These are phyloP conservation scores for Hyaloscypha variabilis DNA, from an alignment of 495 filamentous ascomycete species.

Conservation along the genomic window DNA sequence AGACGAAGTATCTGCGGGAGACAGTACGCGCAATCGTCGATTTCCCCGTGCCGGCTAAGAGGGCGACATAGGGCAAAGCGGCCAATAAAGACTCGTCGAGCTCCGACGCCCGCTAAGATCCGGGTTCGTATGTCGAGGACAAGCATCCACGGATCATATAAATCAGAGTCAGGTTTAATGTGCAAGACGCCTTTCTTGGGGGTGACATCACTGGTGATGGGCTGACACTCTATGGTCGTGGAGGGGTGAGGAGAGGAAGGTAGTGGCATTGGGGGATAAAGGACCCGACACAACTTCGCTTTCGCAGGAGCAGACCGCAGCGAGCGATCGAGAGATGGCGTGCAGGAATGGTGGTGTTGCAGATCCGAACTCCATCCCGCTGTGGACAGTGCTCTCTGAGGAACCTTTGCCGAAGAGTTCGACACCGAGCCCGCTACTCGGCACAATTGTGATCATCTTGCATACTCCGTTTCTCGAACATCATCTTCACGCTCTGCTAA, in stretches of 20 bases:
- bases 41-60: too few species aligned
- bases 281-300: slow-evolving; percentile 25
- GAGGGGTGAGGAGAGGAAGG: too few species aligned
- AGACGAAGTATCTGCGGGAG: too few species aligned
- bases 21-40: too few species aligned
- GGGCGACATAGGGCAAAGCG: slow-evolving; percentile 3
- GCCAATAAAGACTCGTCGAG: not conserved
- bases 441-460: too few species aligned
- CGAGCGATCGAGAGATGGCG: slow-evolving; percentile 29
- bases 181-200: too few species aligned
- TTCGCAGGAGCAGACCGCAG: slow-evolving; percentile 27
- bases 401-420: slow-evolving; percentile 2
- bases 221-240: too few species aligned
- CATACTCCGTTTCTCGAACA: too few species aligned
- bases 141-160: too few species aligned
- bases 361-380: slow-evolving; percentile 1
- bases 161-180: too few species aligned
- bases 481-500: too few species aligned
- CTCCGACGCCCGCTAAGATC: slow-evolving; percentile 2
- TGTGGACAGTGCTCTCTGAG: slow-evolving; percentile 6
- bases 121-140: slow-evolving; percentile 1
- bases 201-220: too few species aligned
- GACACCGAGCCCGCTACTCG: not conserved
- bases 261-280: slow-evolving; percentile 25
- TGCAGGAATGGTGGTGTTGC: slow-evolving; percentile 14